Evolutionary conservation across 2,329 filamentous ascomycete genomes (phyloP).

Genomic region (Fusarium sp.): DNA sequence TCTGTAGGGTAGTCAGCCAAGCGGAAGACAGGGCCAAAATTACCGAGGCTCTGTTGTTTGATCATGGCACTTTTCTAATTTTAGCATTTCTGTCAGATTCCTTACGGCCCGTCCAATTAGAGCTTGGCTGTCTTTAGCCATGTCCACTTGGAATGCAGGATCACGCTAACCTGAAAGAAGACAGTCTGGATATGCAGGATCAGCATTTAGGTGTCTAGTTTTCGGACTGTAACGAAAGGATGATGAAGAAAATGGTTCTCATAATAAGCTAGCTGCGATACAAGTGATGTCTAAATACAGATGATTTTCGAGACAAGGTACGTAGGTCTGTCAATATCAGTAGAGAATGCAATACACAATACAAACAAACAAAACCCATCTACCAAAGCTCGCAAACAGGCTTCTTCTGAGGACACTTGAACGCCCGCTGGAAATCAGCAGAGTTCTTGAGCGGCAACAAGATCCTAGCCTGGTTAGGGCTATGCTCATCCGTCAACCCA

Average conservation of each 20-base stretch:
- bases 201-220: no score
- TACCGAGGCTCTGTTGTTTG: not conserved
- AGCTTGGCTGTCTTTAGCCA: no score
- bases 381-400: constrained; percentile 77
- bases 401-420: constrained; percentile 70
- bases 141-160: not conserved
- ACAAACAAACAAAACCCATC: not conserved
- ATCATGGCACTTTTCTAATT: not conserved
- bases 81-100: not conserved
- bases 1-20: not conserved
- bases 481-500: constrained; percentile 69
- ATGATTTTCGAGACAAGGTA: accelerated
- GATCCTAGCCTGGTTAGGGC: constrained; percentile 69
- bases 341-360: not conserved
- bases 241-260: no score
- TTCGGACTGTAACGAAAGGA: no score
- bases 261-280: no score
- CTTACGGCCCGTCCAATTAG: not conserved
- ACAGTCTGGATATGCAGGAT: no score
- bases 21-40: not conserved
- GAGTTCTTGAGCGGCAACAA: constrained; percentile 73
- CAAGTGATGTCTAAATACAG: not conserved
- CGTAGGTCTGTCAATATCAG: no score
- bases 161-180: not conserved
- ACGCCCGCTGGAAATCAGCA: constrained; percentile 71